phyloP scores from a whole-genome alignment of 1,284 basidiomycete species.

The Chondrostereum purpureum region DNA sequence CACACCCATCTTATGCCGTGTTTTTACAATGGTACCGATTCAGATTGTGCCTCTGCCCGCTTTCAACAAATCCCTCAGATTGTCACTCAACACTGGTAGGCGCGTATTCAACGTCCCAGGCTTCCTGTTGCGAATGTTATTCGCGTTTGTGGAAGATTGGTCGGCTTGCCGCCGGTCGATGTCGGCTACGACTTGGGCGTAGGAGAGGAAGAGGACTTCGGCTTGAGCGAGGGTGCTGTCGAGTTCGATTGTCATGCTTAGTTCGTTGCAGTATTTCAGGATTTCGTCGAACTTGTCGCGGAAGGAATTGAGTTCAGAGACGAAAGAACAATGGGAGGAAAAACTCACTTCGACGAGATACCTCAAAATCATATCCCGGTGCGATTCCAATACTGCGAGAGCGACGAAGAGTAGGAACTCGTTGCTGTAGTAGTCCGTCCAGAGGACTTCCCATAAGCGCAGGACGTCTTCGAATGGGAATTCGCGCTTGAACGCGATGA shows the following conservation, averaged over 20 bases:
- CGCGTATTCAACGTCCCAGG: constrained; percentile 10
- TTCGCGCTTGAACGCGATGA: constrained; percentile 93
- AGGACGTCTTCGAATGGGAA: constrained; percentile 88
- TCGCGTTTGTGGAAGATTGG: constrained; percentile 19
- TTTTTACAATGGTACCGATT: too few species aligned
- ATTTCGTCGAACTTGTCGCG: constrained; percentile 73
- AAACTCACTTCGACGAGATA: constrained; percentile 81
- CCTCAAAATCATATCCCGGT: constrained; percentile 88
- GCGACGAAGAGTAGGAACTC: constrained; percentile 93
- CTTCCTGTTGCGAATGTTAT: constrained; percentile 21
- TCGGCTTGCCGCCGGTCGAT: constrained; percentile 73
- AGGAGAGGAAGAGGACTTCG: constrained; percentile 87
- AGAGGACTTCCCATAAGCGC: constrained; percentile 92
- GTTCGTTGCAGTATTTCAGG: constrained; percentile 91
- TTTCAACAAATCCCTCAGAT: constrained; percentile 48
- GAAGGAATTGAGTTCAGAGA: constrained; percentile 3
- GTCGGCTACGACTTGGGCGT: constrained; percentile 81
- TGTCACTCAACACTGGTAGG: constrained; percentile 44
- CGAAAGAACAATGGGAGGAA: constrained; percentile 7
- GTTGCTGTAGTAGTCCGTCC: constrained; percentile 86
- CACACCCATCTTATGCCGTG: too few species aligned
- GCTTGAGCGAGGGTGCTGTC: constrained; percentile 89
- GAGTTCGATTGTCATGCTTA: constrained; percentile 91
- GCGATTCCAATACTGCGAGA: constrained; percentile 87
- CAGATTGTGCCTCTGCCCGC: too few species aligned